phyloP scores from a whole-genome alignment of 495 filamentous ascomycete species.

The Pseudevernia furfuracea region DNA sequence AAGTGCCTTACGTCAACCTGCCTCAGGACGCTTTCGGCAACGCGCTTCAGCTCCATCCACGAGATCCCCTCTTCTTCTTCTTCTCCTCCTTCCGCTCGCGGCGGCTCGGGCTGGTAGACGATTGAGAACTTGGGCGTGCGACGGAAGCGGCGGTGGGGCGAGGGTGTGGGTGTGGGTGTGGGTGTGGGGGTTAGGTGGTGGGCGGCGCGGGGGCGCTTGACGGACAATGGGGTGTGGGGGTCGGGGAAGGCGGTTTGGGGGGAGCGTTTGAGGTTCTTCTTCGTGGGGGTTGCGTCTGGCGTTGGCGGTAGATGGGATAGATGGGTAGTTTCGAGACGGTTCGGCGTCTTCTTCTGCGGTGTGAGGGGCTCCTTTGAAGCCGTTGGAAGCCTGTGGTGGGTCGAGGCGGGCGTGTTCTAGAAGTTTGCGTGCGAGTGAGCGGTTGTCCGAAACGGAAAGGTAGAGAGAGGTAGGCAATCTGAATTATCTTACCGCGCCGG shows the following conservation, averaged over 20 bases:
- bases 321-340: background rate
- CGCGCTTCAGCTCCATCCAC: slow-evolving; percentile 9
- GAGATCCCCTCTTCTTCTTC: too few relatives aligned
- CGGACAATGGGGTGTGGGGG: background rate
- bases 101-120: background rate
- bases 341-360: background rate
- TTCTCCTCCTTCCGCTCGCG: background rate
- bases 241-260: background rate
- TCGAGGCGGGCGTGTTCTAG: background rate
- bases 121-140: slow-evolving; percentile 5
- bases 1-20: too few relatives aligned
- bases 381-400: background rate
- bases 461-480: background rate
- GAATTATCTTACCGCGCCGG: background rate
- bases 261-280: slow-evolving; percentile 2
- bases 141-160: background rate
- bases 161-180: too few relatives aligned
- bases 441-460: background rate
- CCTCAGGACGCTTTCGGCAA: slow-evolving; percentile 6
- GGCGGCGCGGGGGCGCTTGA: background rate
- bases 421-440: background rate
- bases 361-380: background rate
- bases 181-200: background rate
- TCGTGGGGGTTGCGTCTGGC: background rate
- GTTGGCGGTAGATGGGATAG: slow-evolving; percentile 3